phyloP scores from a whole-genome alignment of 2,329 filamentous ascomycete genomes.

The Trichoderma oligosporum region DNA sequence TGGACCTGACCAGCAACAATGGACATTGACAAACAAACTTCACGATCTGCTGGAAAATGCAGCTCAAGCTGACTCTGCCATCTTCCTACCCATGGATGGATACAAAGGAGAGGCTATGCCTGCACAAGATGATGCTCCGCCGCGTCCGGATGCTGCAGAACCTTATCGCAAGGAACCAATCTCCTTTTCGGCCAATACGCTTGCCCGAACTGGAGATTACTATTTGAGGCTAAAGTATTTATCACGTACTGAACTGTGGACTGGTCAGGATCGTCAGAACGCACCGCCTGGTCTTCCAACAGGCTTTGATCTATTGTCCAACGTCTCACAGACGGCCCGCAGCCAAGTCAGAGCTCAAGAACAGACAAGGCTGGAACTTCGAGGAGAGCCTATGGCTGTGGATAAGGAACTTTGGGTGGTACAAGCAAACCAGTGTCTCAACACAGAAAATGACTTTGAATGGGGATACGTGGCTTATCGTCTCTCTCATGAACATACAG shows the following conservation, averaged over 20 bases:
- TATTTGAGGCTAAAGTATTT: conserved; percentile 19
- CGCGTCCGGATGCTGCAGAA: background rate
- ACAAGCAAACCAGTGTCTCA: background rate
- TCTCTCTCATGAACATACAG: conserved; percentile 21
- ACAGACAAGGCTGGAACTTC: conserved; percentile 18
- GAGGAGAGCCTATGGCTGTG: conserved; percentile 11
- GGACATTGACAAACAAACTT: conserved; percentile 24
- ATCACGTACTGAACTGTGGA: conserved; percentile 8
- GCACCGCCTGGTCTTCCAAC: background rate
- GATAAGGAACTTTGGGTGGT: conserved; percentile 5
- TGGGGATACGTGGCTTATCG: conserved; percentile 30
- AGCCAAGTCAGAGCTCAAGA: conserved; percentile 7
- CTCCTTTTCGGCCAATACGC: conserved; percentile 14
- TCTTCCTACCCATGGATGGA: conserved; percentile 30
- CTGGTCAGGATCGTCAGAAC: background rate
- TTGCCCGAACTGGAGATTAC: conserved; percentile 16
- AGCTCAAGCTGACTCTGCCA: conserved; percentile 25
- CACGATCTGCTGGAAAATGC: conserved; percentile 26
- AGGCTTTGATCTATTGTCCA: background rate
- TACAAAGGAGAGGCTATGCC: conserved; percentile 26
- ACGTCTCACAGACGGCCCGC: background rate
- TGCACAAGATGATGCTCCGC: conserved; percentile 16
- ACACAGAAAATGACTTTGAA: background rate
- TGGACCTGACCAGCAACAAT: conserved; percentile 2
- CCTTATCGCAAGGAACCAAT: conserved; percentile 19